phyloP scores from a whole-genome alignment of 2,329 filamentous ascomycete genomes.

The Fusarium xyrophilum region DNA sequence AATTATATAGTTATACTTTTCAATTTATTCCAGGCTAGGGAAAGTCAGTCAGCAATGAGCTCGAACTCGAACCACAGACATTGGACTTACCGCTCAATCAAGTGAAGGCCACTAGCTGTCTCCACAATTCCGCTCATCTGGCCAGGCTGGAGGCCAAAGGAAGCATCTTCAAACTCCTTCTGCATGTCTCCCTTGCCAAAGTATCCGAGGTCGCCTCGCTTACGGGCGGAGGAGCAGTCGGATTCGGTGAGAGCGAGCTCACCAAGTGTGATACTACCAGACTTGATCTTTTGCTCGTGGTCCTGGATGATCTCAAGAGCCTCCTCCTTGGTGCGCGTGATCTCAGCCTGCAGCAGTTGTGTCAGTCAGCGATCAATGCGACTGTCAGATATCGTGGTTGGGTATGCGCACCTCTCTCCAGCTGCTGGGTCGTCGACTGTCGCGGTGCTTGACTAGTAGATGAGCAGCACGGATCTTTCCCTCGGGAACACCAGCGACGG shows the following conservation, averaged over 20 bases:
- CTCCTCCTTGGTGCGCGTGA: constrained; percentile 88
- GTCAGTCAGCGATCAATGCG: background rate
- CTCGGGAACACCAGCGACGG: constrained; percentile 55
- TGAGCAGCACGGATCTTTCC: constrained; percentile 95
- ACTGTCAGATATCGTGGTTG: background rate
- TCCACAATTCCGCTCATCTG: constrained; percentile 88
- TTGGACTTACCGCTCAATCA: constrained; percentile 84
- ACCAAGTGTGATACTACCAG: constrained; percentile 72
- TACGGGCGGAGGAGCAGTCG: constrained; percentile 94
- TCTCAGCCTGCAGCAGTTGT: constrained; percentile 64
- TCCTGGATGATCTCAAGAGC: constrained; percentile 77
- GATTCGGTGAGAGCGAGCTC: constrained; percentile 89
- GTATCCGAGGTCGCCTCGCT: constrained; percentile 92
- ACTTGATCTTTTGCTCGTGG: constrained; percentile 78
- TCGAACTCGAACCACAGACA: background rate
- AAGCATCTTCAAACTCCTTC: constrained; percentile 95
- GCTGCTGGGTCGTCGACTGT: constrained; percentile 86
- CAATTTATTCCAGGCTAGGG: constrained; percentile 24
- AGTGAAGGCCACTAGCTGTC: constrained; percentile 90
- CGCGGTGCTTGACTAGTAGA: constrained; percentile 90
- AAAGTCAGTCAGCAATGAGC: constrained; percentile 4
- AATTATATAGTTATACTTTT: constrained; percentile 30
- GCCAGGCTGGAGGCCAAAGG: constrained; percentile 86
- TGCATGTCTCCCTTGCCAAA: constrained; percentile 98
- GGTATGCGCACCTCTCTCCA: constrained; percentile 74